Evolutionary conservation across 1,284 basidiomycete genomes (phyloP), one percentile per base, ranked within the genome.

Genomic region (Apiotrichum gracile): DNA sequence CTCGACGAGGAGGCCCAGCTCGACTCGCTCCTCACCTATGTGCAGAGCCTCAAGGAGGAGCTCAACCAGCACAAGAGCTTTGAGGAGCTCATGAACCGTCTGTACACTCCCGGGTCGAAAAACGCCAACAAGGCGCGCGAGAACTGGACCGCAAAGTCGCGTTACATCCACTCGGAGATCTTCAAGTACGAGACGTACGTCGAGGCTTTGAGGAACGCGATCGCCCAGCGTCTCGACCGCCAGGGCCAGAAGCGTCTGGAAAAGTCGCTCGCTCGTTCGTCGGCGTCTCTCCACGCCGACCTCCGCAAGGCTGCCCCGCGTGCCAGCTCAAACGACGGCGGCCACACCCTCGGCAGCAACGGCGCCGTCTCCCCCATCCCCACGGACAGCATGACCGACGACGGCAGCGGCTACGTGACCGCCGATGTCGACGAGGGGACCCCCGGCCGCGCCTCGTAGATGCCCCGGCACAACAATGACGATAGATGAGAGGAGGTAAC

Each of bases 151-250:
- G 85, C 85, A 65, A 92, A 89, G 70, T 89, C 87, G 9, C 85
- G 88, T 66, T 89, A 90, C 71, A 77, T 97, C 40, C 79, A 93
- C 51, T 83, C 86, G 16, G 94, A 98, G 76, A 88, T 91, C 46
- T 87, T 91, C 70, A 97, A 97, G 72, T 98, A 96, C 74, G 85
- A 91, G 49, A 87, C 86, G n/a, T 98, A 98, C 73, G 85, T 92
- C 55, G 91, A 96, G 58, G 87, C 88, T 8, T 78, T 98, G 26
- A 82, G 86, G 67, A 75, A 79, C 17, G 91, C 87, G 24, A 92
- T 93, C 82, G 76, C 78, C 8, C 79, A 91, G 37, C 83, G 90
- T 43, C 76, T 92, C 53, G 88, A 88, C 77, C 88, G 85, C 69
- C 82, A 88, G 52, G 89, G 88, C 25, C 88, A 91, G 74, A 89